Evolutionary conservation across 305 asterid species (phyloP), one percentile per base, ranked within the genome.

Genomic region (Rubia tinctorum): DNA sequence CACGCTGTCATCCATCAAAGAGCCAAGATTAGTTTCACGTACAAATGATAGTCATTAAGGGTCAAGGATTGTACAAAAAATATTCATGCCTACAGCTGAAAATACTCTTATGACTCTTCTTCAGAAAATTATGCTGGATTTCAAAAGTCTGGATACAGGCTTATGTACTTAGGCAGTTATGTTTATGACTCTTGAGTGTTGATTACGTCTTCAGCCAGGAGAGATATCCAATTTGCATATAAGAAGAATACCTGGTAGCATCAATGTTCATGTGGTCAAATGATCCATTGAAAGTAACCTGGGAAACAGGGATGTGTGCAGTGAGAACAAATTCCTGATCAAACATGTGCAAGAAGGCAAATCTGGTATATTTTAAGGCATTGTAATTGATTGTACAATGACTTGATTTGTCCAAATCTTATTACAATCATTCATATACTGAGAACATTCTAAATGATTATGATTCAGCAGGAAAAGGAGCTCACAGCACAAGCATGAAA

Each of bases 181-280:
- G 62, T 27, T 12, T 49, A 15, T 27, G 45, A 47, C 17, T 27
- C 23, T 34, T 49, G 25, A 45, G 7, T 47, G 39, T 64, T 49
- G 43, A 42, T 22, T 53, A 22, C 18, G 37, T 22, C 43, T 40
- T 55, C 23, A 42, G 37, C 9, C 25, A 44, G 12, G 43, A 71
- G 59, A 70, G 15, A 22, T 43, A 68, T 66, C 18, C 61, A 51
- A 64, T 55, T 58, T 76, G 69, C 74, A 68, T 45, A 67, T 62
- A 66, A 80, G 74, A 80, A 84, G 74, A 75, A 75, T 83, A 94
- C 99, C 99, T 94, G 56, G 99, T 89, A 74, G 97, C 89, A 69
- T 94, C 99, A 81, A 91, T 91, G 78, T 89, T 94, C 97, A 94
- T 86, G 89, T 94, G 99, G 79, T 91, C 99, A 77, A 91, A 94